These are phyloP conservation scores for Fusarium haematococcum DNA, from an alignment of 2,329 filamentous ascomycete species.

Conservation along the genomic window DNA sequence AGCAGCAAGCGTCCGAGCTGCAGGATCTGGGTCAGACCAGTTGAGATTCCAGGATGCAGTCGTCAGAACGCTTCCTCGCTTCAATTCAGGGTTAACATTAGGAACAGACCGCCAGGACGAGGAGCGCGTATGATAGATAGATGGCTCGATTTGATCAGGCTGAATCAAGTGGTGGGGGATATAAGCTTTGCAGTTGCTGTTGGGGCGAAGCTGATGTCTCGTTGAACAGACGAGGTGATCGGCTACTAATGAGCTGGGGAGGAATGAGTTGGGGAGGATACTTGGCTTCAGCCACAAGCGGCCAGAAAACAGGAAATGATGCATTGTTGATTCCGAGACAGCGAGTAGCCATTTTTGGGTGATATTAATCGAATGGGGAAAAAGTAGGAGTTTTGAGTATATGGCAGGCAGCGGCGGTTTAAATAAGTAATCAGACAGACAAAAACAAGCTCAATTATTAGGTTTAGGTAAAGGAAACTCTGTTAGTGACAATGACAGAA, in stretches of 20 bases:
- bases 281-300: no score
- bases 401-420: no score
- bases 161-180: not conserved
- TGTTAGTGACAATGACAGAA: no score
- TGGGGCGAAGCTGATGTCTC: not conserved
- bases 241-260: no score
- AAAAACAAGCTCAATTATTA: no score
- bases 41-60: constrained; percentile 13
- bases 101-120: not conserved
- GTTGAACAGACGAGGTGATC: not conserved
- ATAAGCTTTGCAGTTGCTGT: not conserved
- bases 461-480: no score
- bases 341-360: not conserved
- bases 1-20: not conserved
- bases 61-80: not conserved
- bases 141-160: not conserved
- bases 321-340: not conserved
- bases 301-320: not conserved
- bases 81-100: not conserved
- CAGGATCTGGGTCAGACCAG: constrained; percentile 4
- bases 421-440: no score
- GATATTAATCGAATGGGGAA: not conserved
- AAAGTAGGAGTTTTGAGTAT: not conserved
- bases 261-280: no score
- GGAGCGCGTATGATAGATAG: not conserved